Conservation (phyloP, 106 monocot species). For the Dendrobium nobile region DNA sequence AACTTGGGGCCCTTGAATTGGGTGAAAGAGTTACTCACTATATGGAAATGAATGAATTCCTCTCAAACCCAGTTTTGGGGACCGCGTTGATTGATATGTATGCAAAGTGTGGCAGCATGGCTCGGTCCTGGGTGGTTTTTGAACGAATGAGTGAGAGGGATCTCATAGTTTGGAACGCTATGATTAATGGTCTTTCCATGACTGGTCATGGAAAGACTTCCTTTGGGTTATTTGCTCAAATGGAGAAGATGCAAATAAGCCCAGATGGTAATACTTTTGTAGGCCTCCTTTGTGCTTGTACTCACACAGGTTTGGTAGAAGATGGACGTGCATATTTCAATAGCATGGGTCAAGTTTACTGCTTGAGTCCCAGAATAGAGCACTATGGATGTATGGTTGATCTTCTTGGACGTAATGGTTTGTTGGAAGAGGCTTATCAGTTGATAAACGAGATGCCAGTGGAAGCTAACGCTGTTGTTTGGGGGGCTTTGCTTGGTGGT, state of each 20-base stretch:
- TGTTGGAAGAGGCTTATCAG: conserved; percentile 55
- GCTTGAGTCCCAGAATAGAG: conserved; percentile 50
- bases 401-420: conserved; percentile 57
- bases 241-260: conserved; percentile 35
- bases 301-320: conserved; percentile 60
- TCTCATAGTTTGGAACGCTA: conserved; percentile 60
- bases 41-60: conserved; percentile 28
- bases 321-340: conserved; percentile 54
- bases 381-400: conserved; percentile 87
- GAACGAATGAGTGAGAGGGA: conserved; percentile 39
- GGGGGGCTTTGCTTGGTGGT: conserved; percentile 69
- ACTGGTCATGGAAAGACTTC: conserved; percentile 46
- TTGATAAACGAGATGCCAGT: conserved; percentile 62
- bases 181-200: conserved; percentile 69
- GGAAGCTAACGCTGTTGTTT: conserved; percentile 70
- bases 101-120: conserved; percentile 57
- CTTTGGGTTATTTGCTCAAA: conserved; percentile 50
- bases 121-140: conserved; percentile 44
- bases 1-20: conserved; percentile 55
- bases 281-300: conserved; percentile 57
- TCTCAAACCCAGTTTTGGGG: conserved; percentile 55
- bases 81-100: conserved; percentile 87
- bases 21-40: conserved; percentile 25
- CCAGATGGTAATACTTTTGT: conserved; percentile 60
- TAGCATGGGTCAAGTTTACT: conserved; percentile 37